Evolutionary conservation across 768 basidiomycete genomes (phyloP), one percentile per base, ranked within the genome.

Genomic region (Holtermannia corniformis): DNA sequence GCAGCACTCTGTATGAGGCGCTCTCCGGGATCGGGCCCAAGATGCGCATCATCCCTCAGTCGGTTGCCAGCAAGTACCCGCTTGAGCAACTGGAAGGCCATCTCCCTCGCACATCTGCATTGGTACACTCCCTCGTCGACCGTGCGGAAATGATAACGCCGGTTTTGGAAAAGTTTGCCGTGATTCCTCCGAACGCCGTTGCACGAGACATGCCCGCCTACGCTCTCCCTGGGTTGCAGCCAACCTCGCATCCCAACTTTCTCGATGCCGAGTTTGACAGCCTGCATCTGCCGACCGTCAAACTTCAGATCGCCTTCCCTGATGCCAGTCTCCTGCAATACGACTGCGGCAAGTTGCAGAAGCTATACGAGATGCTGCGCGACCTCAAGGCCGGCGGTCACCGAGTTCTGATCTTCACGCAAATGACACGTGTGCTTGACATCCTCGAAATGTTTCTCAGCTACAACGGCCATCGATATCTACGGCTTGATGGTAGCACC

Each of bases 281-380:
- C 0, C 72, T 95, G 11, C 91, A 95, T 67, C 78, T 75, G 22
- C 73, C 84, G 1, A 81, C 79, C 41, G 87, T 90, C 59, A 89
- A 87, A 67, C 77, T 89, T 25, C 87, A 90, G 61, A 88, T 96
- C 50, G 91, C 89, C 1, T 95, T 96, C 70, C 92, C 92, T 0
- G 87, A 92, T 60, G 81, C 84, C 0, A 87, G 83, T 3, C 77
- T 93, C 26, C 77, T 95, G 5, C 91, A 95, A 67, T 95, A 90
- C 68, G 92, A 97, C 70, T 95, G 92, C 63, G 92, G 92, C 43
- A 97, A 97, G 66, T 78, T 97, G 12, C 92, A 95, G 63, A 79
- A 82, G 52, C 80, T 97, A 5, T 80, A 82, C n/a, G 75, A 74
- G 22, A 75, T 97, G 23, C 76, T 97, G 10, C 81, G 87, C 43